Base-by-base conservation (phyloP, 805 yeast species). In the Wickerhamiella kazuoi region DNA sequence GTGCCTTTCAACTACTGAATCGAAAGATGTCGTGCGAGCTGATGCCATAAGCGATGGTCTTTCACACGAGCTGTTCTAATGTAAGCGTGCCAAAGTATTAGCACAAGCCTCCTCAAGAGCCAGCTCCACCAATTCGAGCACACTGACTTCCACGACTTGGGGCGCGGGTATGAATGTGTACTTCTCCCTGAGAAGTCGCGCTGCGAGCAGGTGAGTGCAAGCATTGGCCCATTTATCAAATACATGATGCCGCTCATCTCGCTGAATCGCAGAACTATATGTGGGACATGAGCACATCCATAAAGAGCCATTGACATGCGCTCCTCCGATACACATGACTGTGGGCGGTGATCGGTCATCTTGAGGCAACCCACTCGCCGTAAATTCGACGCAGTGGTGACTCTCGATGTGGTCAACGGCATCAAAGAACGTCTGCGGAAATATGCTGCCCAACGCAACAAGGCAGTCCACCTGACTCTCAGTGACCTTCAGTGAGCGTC, bases 201-300 rank as follows among this genome's bases (percentile, higher is more conserved):
- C 39, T 4, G 35, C 39, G 8, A 37, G 30, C 21, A 37, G 35
- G 26, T 37, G 39, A 4, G 9, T 15, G 18, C 39, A 37, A 18
- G 30, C 30, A 7, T 18, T 17, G 20, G n/a, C 23, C 39, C 39
- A 37, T 20, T 30, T 30, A 14, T 15, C 24, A 28, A 21, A 34
- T 6, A 6, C 16, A n/a, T n/a, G n/a, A n/a, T n/a, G n/a, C 31
- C n/a, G 8, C 17, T 23, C 31, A 32, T 4, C 21, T 15, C 15
- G 6, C 30, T 20, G 15, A 3, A 41, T 26, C 21, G 36, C 37
- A 11, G 19, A 13, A 9, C 24, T 19, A 30, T 38, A 50, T 6
- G 39, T 44, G 14, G 24, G 26, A 31, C 55, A 51, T 2, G 47
- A 26, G 23, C 55, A 51, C 1, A 39, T 32, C 51, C 51, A 47